These are phyloP conservation scores for Endogone sp. DNA, from an alignment of 192 early-diverging fungal species.

Conservation along the genomic window DNA sequence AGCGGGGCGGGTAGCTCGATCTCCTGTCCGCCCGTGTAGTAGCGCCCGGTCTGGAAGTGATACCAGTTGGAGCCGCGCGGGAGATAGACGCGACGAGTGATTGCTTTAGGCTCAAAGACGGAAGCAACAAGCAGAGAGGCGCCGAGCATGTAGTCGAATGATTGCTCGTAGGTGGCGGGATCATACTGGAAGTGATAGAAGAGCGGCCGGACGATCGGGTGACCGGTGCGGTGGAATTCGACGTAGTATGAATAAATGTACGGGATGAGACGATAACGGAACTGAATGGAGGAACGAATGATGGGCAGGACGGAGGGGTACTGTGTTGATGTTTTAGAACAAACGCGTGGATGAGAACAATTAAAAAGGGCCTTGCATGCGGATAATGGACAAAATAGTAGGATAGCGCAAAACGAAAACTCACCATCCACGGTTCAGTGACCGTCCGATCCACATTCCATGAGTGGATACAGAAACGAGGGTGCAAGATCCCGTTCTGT, in stretches of 20 bases:
- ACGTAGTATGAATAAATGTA: slow-evolving; percentile 48
- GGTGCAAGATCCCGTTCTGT: slow-evolving; percentile 51
- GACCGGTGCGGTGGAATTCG: slow-evolving; percentile 23
- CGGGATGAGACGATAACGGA: slow-evolving; percentile 51
- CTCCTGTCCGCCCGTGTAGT: slow-evolving; percentile 29
- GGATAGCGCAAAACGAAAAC: background rate
- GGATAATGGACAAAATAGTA: no score
- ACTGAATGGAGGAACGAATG: slow-evolving; percentile 45
- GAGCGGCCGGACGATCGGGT: slow-evolving; percentile 48
- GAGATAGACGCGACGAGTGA: slow-evolving; percentile 25
- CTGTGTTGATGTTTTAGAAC: background rate
- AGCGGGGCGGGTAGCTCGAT: slow-evolving; percentile 32
- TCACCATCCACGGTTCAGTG: slow-evolving; percentile 62
- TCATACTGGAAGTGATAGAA: slow-evolving; percentile 53
- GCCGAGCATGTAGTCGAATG: slow-evolving; percentile 57
- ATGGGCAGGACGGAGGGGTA: slow-evolving; percentile 37
- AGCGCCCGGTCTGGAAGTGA: slow-evolving; percentile 38
- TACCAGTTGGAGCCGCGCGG: slow-evolving; percentile 37
- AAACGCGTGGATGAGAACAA: no score
- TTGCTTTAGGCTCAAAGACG: slow-evolving; percentile 31
- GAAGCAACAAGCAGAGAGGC: slow-evolving; percentile 43
- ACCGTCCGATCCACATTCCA: slow-evolving; percentile 53
- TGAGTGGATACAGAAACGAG: slow-evolving; percentile 60
- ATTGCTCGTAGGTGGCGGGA: slow-evolving; percentile 16
- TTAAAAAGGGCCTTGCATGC: no score